Conservation (phyloP, 2,329 filamentous ascomycete species). For the Fusarium fracticaudum region DNA sequence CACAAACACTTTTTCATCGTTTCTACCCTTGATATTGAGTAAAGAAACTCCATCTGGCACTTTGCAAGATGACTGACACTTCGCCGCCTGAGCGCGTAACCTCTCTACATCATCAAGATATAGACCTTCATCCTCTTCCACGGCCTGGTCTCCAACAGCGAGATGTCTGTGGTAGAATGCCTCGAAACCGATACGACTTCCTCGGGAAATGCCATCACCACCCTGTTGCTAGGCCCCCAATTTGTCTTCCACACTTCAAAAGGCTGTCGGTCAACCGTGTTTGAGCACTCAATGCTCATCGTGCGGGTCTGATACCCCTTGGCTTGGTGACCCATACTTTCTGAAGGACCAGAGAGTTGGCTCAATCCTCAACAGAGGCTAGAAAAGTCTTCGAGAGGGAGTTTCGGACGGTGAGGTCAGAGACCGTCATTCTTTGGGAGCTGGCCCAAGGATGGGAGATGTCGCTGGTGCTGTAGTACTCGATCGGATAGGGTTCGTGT, state of each 20-base stretch:
- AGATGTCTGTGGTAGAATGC: background rate
- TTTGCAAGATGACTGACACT: background rate
- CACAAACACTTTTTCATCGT: background rate
- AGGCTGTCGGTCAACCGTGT: fast-evolving
- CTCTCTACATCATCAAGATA: background rate
- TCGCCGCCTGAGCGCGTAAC: background rate
- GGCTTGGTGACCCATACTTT: background rate
- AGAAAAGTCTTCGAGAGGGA: background rate
- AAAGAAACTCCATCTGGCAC: fast-evolving
- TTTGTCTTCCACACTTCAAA: background rate
- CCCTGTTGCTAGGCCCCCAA: fast-evolving
- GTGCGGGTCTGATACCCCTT: no score
- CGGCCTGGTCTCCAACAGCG: background rate
- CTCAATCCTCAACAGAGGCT: background rate
- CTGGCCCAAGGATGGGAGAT: background rate
- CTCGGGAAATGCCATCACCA: fast-evolving
- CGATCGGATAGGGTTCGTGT: fast-evolving
- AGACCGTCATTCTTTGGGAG: fast-evolving
- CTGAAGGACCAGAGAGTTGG: no score
- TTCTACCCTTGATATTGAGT: fast-evolving
- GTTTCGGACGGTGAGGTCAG: fast-evolving
- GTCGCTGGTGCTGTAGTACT: background rate
- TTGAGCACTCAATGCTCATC: background rate
- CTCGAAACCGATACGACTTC: no score
- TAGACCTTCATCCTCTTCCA: background rate